phyloP scores from a whole-genome alignment of 441 rosid genomes.

The Syzygium malaccense region DNA sequence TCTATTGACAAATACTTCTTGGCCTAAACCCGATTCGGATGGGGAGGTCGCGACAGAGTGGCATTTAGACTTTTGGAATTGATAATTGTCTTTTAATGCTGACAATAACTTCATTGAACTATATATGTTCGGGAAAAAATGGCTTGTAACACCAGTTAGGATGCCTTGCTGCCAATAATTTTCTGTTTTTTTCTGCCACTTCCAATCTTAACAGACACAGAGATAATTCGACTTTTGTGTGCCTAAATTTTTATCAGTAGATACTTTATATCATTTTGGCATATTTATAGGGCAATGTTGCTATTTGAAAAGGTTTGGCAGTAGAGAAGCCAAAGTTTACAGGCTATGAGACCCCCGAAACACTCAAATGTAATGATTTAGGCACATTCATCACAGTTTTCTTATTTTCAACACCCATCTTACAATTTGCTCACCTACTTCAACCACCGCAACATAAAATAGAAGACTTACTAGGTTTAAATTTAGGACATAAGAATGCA shows the following conservation, averaged over 20 bases:
- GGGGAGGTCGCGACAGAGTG: no score
- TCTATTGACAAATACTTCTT: no score
- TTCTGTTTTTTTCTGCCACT: background rate
- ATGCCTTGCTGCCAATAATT: background rate
- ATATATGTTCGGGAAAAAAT: background rate
- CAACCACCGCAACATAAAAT: background rate
- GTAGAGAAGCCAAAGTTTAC: background rate
- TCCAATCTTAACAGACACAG: background rate
- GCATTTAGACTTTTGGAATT: background rate
- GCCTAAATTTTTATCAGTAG: background rate
- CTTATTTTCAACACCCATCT: background rate
- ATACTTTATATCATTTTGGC: background rate
- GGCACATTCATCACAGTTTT: background rate
- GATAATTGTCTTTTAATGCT: background rate
- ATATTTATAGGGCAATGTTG: background rate
- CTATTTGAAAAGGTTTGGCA: background rate
- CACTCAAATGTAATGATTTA: background rate
- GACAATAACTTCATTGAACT: background rate
- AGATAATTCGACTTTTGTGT: background rate
- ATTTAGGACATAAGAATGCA: background rate
- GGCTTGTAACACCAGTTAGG: background rate
- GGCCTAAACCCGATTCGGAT: no score
- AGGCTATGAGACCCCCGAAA: background rate
- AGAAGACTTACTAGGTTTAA: background rate
- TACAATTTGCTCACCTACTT: background rate